Percentiles rank a stretch among this genome's conserved stretches.
Evolutionary conservation across 495 filamentous ascomycete species (phyloP).

Genomic region (Hypoxylon intermedium): DNA sequence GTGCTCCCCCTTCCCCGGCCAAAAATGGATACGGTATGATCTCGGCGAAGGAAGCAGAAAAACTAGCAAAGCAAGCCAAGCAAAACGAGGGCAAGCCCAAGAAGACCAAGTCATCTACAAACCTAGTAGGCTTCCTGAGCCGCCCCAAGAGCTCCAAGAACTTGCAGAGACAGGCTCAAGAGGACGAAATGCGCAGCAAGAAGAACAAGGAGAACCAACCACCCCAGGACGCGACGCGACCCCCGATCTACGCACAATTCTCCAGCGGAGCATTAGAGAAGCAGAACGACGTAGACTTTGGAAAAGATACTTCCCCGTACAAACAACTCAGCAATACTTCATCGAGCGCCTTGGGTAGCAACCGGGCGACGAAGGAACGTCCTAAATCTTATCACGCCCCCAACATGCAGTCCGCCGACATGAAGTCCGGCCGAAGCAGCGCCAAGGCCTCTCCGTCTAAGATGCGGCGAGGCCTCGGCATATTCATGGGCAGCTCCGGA

Average conservation of each 20-base stretch:
- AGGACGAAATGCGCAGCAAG: constrained; percentile 47
- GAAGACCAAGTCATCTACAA: constrained; percentile 85
- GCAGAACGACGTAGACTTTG: constrained; percentile 22
- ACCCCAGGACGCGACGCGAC: constrained; percentile 56
- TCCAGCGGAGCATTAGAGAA: constrained; percentile 47
- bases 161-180: constrained; percentile 48
- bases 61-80: constrained; percentile 55
- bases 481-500: constrained; percentile 55
- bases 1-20: constrained; percentile 53
- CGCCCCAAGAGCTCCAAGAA: constrained; percentile 68
- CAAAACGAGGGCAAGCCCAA: constrained; percentile 65
- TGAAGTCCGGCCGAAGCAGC: constrained; percentile 42
- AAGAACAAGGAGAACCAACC: constrained; percentile 84
- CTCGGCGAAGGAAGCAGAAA: constrained; percentile 66
- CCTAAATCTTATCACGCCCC: constrained; percentile 41
- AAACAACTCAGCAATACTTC: constrained; percentile 5
- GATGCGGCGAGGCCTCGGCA: constrained; percentile 34
- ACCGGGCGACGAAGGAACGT: constrained; percentile 29
- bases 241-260: constrained; percentile 83
- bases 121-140: constrained; percentile 69
- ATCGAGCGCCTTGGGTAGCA: constrained; percentile 17
- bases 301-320: neutral
- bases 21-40: constrained; percentile 74
- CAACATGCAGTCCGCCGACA: constrained; percentile 45
- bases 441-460: constrained; percentile 46